Evolutionary conservation across 768 basidiomycete species (phyloP).

Genomic region (Suillus clintonianus): DNA sequence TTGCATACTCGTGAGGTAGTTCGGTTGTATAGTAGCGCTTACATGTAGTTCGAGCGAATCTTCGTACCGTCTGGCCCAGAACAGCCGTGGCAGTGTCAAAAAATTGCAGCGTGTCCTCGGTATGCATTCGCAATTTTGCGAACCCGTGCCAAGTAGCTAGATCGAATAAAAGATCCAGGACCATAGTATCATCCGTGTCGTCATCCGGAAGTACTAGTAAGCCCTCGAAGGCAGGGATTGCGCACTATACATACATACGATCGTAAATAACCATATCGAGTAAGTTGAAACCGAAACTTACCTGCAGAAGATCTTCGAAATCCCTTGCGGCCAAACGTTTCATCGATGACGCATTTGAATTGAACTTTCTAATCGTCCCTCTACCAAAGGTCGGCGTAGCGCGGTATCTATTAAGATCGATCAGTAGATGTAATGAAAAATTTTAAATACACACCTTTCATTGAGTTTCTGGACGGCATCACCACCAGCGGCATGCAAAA

Average conservation of each 20-base stretch:
- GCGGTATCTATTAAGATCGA: too few species aligned
- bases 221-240: constrained; percentile 39
- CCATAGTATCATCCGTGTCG: constrained; percentile 18
- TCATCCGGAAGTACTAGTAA: constrained; percentile 33
- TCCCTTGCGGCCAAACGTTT: constrained; percentile 37
- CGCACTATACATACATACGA: neutral
- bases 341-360: constrained; percentile 32
- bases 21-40: too few species aligned
- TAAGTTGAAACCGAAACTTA: too few species aligned
- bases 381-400: constrained; percentile 31
- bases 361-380: constrained; percentile 30
- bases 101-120: too few species aligned
- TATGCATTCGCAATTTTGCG: too few species aligned
- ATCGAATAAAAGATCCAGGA: constrained; percentile 2
- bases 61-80: too few species aligned
- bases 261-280: too few species aligned
- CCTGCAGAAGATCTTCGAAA: constrained; percentile 38
- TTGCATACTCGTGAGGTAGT: too few species aligned
- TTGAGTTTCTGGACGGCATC: constrained; percentile 8
- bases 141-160: too few species aligned
- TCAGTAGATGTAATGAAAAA: too few species aligned
- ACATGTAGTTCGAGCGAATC: too few species aligned
- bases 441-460: constrained; percentile 10
- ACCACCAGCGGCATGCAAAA: constrained; percentile 8
- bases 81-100: too few species aligned